Conservation (phyloP, 164 flowering plant species). For the Annona cherimola region DNA sequence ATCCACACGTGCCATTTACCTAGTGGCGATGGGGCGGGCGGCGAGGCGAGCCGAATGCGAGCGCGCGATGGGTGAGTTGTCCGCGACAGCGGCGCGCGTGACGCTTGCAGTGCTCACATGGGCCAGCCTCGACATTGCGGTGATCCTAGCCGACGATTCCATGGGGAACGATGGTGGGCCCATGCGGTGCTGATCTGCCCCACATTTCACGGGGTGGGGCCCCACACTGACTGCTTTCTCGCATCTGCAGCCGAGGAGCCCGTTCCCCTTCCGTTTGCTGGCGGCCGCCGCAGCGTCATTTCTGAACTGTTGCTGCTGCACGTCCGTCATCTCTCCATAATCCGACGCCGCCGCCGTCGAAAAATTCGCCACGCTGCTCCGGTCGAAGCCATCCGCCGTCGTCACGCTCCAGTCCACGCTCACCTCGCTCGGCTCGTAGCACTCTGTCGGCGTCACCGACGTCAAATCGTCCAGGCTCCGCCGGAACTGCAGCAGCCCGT, state of each 20-base stretch:
- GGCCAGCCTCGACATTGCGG: slow-evolving; percentile 5
- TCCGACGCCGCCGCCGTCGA: slow-evolving; percentile 42
- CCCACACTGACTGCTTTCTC: slow-evolving; percentile 88
- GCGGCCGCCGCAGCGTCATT: slow-evolving; percentile 3
- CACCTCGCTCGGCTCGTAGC: slow-evolving; percentile 86
- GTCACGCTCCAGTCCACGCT: slow-evolving; percentile 93
- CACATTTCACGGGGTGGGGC: slow-evolving; percentile 41
- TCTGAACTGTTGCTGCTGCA: slow-evolving; percentile 1
- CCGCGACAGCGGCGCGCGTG: neutral
- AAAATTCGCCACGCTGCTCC: slow-evolving; percentile 41
- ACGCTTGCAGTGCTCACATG: slow-evolving; percentile 3
- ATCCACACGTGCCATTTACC: neutral
- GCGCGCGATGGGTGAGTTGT: slow-evolving; percentile 25
- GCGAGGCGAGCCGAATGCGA: slow-evolving; percentile 26
- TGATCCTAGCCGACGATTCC: neutral
- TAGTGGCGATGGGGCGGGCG: slow-evolving; percentile 24
- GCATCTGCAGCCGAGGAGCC: slow-evolving; percentile 59
- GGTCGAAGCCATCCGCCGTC: slow-evolving; percentile 77
- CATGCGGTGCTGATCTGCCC: slow-evolving; percentile 7
- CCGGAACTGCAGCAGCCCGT: slow-evolving; percentile 5
- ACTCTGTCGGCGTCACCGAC: slow-evolving; percentile 42
- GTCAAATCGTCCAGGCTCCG: slow-evolving; percentile 40
- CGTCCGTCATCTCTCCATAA: slow-evolving; percentile 14
- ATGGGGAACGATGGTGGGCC: neutral
- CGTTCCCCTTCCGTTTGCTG: slow-evolving; percentile 18